phyloP scores from a whole-genome alignment of 2,329 filamentous ascomycete species.

The Zymoseptoria crescenta region DNA sequence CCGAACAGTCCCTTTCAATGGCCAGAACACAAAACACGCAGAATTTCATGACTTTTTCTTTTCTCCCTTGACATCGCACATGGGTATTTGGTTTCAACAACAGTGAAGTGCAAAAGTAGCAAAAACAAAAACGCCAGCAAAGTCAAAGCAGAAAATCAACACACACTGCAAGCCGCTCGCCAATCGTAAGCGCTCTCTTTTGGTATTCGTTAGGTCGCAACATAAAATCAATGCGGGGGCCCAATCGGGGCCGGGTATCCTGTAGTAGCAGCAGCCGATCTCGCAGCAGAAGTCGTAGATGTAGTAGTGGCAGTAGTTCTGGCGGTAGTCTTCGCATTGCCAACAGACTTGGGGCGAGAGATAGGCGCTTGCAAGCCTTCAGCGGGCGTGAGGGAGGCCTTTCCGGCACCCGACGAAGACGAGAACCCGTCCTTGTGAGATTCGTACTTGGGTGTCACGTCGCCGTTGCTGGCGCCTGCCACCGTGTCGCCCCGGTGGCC shows the following conservation, averaged over 20 bases:
- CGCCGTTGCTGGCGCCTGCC: slow-evolving; percentile 22
- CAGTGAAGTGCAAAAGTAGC: slow-evolving; percentile 8
- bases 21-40: background rate
- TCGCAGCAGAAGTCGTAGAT: slow-evolving; percentile 19
- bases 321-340: background rate
- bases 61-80: slow-evolving; percentile 12
- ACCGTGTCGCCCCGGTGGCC: slow-evolving; percentile 6
- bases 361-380: slow-evolving; percentile 16
- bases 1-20: background rate
- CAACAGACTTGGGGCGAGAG: slow-evolving; percentile 8
- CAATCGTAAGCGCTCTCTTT: background rate
- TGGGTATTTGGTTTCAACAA: slow-evolving; percentile 6
- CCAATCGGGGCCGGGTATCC: slow-evolving; percentile 34
- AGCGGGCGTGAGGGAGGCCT: slow-evolving; percentile 14
- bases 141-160: slow-evolving; percentile 2
- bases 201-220: slow-evolving; percentile 2
- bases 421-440: slow-evolving; percentile 13
- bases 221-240: slow-evolving; percentile 29
- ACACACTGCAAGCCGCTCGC: background rate
- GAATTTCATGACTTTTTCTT: slow-evolving; percentile 13
- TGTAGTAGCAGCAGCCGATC: slow-evolving; percentile 22
- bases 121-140: slow-evolving; percentile 7
- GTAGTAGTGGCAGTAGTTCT: slow-evolving; percentile 13
- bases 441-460: slow-evolving; percentile 31
- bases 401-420: slow-evolving; percentile 8